Percentiles rank a stretch among this genome's conserved stretches.
Evolutionary conservation across 2,329 filamentous ascomycete species (phyloP).

Genomic region (Cryoendolithus antarcticus): DNA sequence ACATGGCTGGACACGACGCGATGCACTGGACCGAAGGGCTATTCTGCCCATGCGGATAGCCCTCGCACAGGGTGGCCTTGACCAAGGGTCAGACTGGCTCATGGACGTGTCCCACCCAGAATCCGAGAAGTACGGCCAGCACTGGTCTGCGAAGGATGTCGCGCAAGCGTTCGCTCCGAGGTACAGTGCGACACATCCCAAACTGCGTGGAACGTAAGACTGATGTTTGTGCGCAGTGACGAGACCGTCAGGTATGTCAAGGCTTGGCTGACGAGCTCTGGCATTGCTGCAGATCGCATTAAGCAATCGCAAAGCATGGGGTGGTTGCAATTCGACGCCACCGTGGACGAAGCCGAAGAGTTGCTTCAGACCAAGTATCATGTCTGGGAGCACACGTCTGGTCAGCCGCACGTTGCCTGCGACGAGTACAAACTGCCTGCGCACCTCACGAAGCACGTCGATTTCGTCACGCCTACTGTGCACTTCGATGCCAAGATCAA

Average conservation of each 20-base stretch:
- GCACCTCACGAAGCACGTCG: constrained; percentile 19
- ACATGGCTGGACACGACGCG: constrained; percentile 16
- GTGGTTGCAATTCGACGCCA: constrained; percentile 44
- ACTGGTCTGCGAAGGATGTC: constrained; percentile 32
- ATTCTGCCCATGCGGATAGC: constrained; percentile 23
- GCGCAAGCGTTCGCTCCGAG: constrained; percentile 31
- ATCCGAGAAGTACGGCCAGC: constrained; percentile 30
- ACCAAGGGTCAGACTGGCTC: constrained; percentile 19
- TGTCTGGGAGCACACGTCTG: constrained; percentile 33
- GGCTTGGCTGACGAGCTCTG: constrained; percentile 41
- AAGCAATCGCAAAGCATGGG: constrained; percentile 38
- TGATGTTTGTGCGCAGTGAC: constrained; percentile 4
- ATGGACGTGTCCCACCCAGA: constrained; percentile 29
- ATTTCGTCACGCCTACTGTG: constrained; percentile 28
- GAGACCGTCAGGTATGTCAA: constrained; percentile 39
- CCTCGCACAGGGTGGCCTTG: constrained; percentile 21
- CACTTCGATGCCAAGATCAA: constrained; percentile 28
- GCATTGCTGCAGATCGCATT: constrained; percentile 38
- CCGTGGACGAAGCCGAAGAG: constrained; percentile 40
- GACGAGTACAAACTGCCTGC: constrained; percentile 26
- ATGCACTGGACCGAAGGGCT: constrained; percentile 14
- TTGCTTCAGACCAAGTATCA: constrained; percentile 43
- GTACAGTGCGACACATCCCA: constrained; percentile 4
- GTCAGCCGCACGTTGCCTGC: constrained; percentile 24
- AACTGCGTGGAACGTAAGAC: no score